phyloP scores from a whole-genome alignment of 768 basidiomycete species.

The Naganishia antarctica region DNA sequence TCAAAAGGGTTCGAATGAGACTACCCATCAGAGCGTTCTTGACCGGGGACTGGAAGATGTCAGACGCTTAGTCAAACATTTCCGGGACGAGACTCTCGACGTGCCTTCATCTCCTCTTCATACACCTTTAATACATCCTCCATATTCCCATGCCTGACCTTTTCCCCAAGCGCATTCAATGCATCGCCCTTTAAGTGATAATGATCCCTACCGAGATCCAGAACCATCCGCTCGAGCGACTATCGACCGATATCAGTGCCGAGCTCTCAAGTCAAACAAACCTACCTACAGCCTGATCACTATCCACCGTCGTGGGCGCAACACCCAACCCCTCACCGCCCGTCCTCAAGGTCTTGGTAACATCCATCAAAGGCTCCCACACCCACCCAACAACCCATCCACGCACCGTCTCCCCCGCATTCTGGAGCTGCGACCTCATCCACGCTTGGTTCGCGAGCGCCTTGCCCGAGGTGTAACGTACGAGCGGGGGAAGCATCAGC shows the following conservation, averaged over 20 bases:
- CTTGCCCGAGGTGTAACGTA: conserved; percentile 55
- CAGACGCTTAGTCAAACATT: too few species aligned
- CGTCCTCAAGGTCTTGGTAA: conserved; percentile 74
- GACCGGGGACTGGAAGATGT: conserved; percentile 59
- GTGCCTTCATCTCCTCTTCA: conserved; percentile 78
- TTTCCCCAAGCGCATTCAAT: conserved; percentile 61
- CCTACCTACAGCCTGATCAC: conserved; percentile 69
- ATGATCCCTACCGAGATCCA: conserved; percentile 76
- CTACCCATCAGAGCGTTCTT: conserved; percentile 74
- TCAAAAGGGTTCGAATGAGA: conserved; percentile 74
- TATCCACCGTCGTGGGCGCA: conserved; percentile 70
- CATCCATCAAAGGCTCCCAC: conserved; percentile 74
- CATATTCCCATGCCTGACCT: conserved; percentile 73
- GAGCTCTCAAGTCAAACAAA: neutral
- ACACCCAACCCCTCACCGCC: conserved; percentile 70
- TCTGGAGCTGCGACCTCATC: conserved; percentile 57
- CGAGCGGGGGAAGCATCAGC: conserved; percentile 67
- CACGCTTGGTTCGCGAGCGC: conserved; percentile 61
- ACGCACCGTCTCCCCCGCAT: conserved; percentile 62
- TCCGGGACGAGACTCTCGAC: conserved; percentile 23
- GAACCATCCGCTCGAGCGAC: conserved; percentile 89
- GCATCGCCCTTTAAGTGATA: conserved; percentile 62
- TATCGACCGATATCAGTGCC: conserved; percentile 43
- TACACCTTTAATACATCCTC: conserved; percentile 81
- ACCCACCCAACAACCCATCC: conserved; percentile 80